Percentiles rank a stretch among this genome's conserved stretches.
Conservation (phyloP, 2,329 filamentous ascomycete genomes). For the Neopestalotiopsis sp. region DNA sequence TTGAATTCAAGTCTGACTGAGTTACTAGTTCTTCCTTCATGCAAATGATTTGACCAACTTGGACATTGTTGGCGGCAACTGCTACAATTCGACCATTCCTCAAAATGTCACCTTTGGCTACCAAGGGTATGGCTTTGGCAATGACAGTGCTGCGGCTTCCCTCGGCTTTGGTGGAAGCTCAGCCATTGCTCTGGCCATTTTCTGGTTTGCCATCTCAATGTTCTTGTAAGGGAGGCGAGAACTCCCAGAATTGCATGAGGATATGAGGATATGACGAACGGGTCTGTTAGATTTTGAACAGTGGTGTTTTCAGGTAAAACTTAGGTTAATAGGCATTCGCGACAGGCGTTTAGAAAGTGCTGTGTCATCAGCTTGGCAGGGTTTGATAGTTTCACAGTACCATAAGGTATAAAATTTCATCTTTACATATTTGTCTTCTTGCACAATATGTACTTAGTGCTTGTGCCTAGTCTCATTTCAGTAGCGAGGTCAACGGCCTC, state of each 20-base stretch:
- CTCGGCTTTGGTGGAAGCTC: constrained; percentile 10
- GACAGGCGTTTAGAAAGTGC: neutral
- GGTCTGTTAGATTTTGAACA: neutral
- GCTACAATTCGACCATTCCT: constrained; percentile 65
- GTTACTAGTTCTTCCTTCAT: constrained; percentile 65
- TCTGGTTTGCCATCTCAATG: constrained; percentile 16
- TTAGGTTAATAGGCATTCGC: neutral
- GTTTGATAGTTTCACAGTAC: neutral
- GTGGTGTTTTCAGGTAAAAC: neutral
- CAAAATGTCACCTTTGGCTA: constrained; percentile 76
- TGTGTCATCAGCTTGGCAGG: neutral
- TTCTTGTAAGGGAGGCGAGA: neutral
- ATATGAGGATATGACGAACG: neutral
- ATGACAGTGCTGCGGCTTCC: constrained; percentile 38
- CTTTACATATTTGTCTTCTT: neutral
- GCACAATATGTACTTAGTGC: too few species aligned
- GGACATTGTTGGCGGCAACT: constrained; percentile 71
- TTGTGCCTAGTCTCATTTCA: too few species aligned
- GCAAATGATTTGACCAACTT: constrained; percentile 70
- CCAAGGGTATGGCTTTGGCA: constrained; percentile 59
- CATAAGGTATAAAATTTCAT: neutral
- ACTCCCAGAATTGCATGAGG: neutral
- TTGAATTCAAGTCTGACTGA: neutral
- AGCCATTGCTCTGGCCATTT: constrained; percentile 22
- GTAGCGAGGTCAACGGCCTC: neutral